Conservation (phyloP, 768 basidiomycete species). For the Gymnopilus dilepis region DNA sequence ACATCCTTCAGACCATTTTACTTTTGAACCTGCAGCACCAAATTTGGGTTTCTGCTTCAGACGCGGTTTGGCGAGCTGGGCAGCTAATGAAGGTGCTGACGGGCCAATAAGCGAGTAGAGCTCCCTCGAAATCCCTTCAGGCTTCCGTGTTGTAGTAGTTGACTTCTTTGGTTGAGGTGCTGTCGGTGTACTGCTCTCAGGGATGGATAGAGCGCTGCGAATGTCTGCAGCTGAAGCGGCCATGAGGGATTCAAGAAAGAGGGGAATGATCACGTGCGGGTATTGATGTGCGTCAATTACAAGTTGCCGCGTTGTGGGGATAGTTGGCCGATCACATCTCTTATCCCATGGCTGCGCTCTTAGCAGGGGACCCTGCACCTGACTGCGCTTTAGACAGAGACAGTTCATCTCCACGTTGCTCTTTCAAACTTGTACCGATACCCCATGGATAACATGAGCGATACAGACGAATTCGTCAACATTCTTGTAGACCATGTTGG, state of each 20-base stretch:
- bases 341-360: not conserved
- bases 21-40: slow-evolving; percentile 53
- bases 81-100: slow-evolving; percentile 83
- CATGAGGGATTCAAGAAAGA: slow-evolving; percentile 45
- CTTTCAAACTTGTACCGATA: not conserved
- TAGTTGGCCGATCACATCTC: slow-evolving; percentile 10
- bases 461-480: slow-evolving; percentile 29
- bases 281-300: not conserved
- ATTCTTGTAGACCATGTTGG: slow-evolving; percentile 24
- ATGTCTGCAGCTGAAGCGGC: slow-evolving; percentile 80
- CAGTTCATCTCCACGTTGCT: not conserved
- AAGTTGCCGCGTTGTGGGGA: not conserved
- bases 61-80: slow-evolving; percentile 79
- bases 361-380: not conserved
- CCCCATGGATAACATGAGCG: slow-evolving; percentile 6
- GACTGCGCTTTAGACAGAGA: not conserved
- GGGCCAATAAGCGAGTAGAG: slow-evolving; percentile 95
- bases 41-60: slow-evolving; percentile 88
- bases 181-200: slow-evolving; percentile 44
- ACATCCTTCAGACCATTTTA: slow-evolving; percentile 65
- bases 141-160: slow-evolving; percentile 57
- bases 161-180: slow-evolving; percentile 56
- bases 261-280: slow-evolving; percentile 30
- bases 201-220: slow-evolving; percentile 80
- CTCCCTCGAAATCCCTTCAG: slow-evolving; percentile 92